Base-by-base conservation (phyloP, 352 stramenopile genomes). In the Pythium phragmiticola region DNA sequence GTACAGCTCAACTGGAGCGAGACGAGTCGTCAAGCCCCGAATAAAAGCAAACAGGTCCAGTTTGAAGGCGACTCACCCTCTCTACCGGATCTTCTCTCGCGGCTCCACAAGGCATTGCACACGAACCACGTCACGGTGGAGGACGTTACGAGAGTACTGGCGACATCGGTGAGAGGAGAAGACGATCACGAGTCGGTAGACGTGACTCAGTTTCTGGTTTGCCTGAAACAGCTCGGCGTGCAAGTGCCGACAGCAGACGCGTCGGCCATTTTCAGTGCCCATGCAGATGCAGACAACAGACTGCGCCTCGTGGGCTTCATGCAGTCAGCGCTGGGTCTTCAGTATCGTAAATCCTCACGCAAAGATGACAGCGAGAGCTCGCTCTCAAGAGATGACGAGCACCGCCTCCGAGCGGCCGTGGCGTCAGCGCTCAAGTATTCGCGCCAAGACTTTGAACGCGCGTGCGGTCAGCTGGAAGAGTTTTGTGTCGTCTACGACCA, bases 1-100 rank as follows among this genome's bases (percentile, higher is more conserved):
- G 54, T 88, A 5, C 75, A 76, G 21, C 70, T 92, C 48, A 81
- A 87, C 52, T 88, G 77, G 79, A 77, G 63, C 9, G 73, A 83
- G 51, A 65, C 65, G 33, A 67, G 45, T 17, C 66, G 72, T 13
- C 19, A 56, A 11, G 43, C 49, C 39, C 36, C 16, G 7, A 50
- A 60, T 4, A 76, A 77, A 36, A 50, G 62, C 7, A 76, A 78
- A 36, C 49, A 65, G 57, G 50, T 69, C 2, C 58, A 74, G 30
- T 69, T 74, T 17, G 53, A 68, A 34, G 36, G 23, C 7, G 0
- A 6, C 3, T 2, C 19, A 4, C 7, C 36, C 8, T 36, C 34
- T 7, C 26, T 59, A 8, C 19, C 42, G 42, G 46, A 59, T 0
- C 34, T 42, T 4, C 13, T 67, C 2, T 8, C 30, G 3, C 19